Conservation (phyloP, 768 basidiomycete genomes). For the Xerocomellus intermedius region DNA sequence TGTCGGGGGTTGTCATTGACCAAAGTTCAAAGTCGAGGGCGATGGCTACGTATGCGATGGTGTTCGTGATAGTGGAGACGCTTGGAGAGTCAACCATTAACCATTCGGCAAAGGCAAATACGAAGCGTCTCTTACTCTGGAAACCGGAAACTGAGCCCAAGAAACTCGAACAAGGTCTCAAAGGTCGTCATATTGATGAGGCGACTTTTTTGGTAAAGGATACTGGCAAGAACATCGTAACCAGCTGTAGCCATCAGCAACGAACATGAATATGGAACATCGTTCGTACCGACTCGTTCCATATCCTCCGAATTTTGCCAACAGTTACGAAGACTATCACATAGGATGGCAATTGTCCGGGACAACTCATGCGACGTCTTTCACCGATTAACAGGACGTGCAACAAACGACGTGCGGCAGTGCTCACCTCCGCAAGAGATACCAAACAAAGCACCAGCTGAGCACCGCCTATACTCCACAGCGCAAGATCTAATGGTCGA, state of each 20-base stretch:
- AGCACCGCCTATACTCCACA: slow-evolving; percentile 85
- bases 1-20: slow-evolving; percentile 66
- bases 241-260: slow-evolving; percentile 53
- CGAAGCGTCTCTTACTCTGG: slow-evolving; percentile 59
- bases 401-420: not conserved
- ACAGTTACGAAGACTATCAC: slow-evolving; percentile 75
- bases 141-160: slow-evolving; percentile 79
- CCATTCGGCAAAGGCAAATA: not conserved
- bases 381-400: not conserved
- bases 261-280: not conserved
- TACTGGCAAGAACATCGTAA: slow-evolving; percentile 80
- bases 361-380: slow-evolving; percentile 79
- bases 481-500: slow-evolving; percentile 63
- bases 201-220: slow-evolving; percentile 67
- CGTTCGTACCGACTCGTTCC: slow-evolving; percentile 76
- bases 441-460: slow-evolving; percentile 71
- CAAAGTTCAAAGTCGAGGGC: slow-evolving; percentile 91
- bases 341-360: slow-evolving; percentile 65
- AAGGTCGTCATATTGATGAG: slow-evolving; percentile 79
- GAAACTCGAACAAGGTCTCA: slow-evolving; percentile 80
- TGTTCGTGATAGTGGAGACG: slow-evolving; percentile 78
- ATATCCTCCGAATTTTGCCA: slow-evolving; percentile 97
- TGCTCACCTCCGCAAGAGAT: slow-evolving; percentile 66
- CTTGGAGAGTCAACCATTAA: slow-evolving; percentile 38
- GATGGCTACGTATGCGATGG: slow-evolving; percentile 76